These are phyloP conservation scores for Euphorbia schlechtendalii DNA, from an alignment of 441 rosid species.

Conservation along the genomic window DNA sequence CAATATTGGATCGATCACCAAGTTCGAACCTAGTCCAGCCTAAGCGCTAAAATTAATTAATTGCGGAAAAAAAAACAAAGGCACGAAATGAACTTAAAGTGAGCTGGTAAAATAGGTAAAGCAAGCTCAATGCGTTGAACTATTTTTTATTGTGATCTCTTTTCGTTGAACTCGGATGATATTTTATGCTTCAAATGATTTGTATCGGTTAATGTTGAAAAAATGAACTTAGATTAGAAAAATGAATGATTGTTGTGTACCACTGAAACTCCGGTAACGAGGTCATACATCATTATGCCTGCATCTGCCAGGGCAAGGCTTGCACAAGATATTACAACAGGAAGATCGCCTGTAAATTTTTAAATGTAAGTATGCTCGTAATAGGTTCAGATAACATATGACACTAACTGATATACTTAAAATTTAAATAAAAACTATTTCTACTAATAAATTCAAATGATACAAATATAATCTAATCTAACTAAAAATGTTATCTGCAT, in stretches of 20 bases:
- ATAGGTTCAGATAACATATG: constrained; percentile 8
- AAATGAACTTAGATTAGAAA: neutral
- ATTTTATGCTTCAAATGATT: neutral
- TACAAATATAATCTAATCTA: too few species aligned
- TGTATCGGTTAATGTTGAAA: neutral
- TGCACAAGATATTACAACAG: constrained; percentile 81
- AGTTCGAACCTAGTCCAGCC: constrained; percentile 64
- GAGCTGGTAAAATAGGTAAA: constrained; percentile 8
- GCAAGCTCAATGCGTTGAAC: too few species aligned
- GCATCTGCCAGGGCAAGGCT: constrained; percentile 97
- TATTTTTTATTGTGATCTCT: too few species aligned
- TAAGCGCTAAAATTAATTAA: constrained; percentile 21
- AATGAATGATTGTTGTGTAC: constrained; percentile 29
- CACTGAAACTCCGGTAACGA: constrained; percentile 89
- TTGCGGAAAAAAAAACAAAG: too few species aligned
- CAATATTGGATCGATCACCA: constrained; percentile 59
- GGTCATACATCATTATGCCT: constrained; percentile 93
- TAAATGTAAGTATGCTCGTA: constrained; percentile 8
- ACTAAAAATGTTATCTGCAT: too few species aligned
- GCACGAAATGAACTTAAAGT: neutral
- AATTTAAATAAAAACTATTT: too few species aligned
- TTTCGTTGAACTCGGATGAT: too few species aligned
- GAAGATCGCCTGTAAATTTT: constrained; percentile 82
- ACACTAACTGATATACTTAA: too few species aligned
- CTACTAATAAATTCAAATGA: too few species aligned